Conservation (phyloP, 2,329 filamentous ascomycete species). For the Colletotrichum tropicale region DNA sequence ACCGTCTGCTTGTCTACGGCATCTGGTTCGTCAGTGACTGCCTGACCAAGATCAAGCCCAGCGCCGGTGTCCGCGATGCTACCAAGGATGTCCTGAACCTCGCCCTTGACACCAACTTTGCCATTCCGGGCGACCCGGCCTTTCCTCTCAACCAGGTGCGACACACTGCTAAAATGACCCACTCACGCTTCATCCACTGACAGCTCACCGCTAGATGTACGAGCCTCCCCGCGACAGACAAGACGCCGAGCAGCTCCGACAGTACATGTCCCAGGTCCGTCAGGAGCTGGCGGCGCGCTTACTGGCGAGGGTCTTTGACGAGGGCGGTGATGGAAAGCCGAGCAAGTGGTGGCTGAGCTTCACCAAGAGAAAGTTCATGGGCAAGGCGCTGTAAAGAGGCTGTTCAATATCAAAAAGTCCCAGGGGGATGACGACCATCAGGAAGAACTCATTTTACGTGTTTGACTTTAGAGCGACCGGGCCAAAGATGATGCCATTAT, state of each 20-base stretch:
- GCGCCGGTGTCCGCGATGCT: constrained; percentile 63
- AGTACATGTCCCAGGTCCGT: constrained; percentile 90
- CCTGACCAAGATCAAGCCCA: constrained; percentile 83
- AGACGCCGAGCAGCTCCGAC: constrained; percentile 85
- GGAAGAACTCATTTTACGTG: background rate
- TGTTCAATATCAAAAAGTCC: background rate
- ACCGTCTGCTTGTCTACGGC: constrained; percentile 93
- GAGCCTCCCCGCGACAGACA: constrained; percentile 86
- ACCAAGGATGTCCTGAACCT: constrained; percentile 84
- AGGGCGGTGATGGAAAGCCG: constrained; percentile 71
- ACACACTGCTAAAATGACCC: background rate
- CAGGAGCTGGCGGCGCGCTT: constrained; percentile 88
- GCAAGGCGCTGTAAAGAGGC: constrained; percentile 74
- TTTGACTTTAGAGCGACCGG: constrained; percentile 13
- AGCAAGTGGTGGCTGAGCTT: constrained; percentile 98
- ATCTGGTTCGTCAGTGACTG: constrained; percentile 95
- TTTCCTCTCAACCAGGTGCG: constrained; percentile 89
- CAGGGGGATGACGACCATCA: background rate
- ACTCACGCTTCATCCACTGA: background rate
- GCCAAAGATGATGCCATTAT: constrained; percentile 9
- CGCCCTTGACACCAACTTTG: constrained; percentile 91
- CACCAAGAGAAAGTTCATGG: constrained; percentile 99
- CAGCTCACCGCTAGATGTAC: constrained; percentile 67
- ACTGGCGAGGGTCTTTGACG: constrained; percentile 85
- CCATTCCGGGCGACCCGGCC: constrained; percentile 88